Base-by-base conservation (phyloP, 768 basidiomycete species). In the Pleurotus giganteus region DNA sequence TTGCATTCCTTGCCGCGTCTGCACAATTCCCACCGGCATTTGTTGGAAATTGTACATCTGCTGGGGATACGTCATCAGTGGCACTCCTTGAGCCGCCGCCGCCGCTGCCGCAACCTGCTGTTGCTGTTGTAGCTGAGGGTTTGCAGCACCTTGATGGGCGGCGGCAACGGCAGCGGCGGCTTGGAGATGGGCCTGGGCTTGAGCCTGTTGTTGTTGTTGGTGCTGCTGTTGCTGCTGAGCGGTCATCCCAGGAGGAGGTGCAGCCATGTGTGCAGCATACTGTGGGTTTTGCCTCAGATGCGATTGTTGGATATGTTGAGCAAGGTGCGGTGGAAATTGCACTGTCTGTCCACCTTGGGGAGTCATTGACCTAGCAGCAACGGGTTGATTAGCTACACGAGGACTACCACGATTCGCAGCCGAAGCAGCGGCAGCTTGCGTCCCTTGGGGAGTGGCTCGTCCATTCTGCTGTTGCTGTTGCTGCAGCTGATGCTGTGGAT, bases 331-430 rank as follows among this genome's bases (percentile, higher is more conserved):
- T 26, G 42, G 67, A 55, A 27, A 62, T 66, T 6, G 67, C 43
- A 23, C 32, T 27, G 66, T 57, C 53, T 72, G 71, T 4, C 66
- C 61, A 17, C 65, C 63, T 36, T 58, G 60, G 1, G 67, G 66
- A 63, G 71, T 62, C 2, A 69, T 70, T 2, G 69, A 69, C 37
- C 56, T 64, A 26, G 69, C 63, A 12, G 66, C 63, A 13, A 70
- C 55, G 12, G 64, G 61, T 49, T 71, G 73, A 24, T 66, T 70
- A 26, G 63, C 54, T 9, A 70, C 65, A 57, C 71, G 60, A 0
- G 78, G 78, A 51, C 75, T 77, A 39, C 57, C 66, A 9, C 74
- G 69, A 23, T 61, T 60, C 11, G 68, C 65, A 3, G 50, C 36
- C 23, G 7, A 37, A 42, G 54, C 51, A 58, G 46, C n/a, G 51